Percentiles rank a stretch among this genome's conserved stretches.
These are phyloP conservation scores for Ogataea siamensis DNA, from an alignment of 805 yeast genomes.

Conservation along the genomic window DNA sequence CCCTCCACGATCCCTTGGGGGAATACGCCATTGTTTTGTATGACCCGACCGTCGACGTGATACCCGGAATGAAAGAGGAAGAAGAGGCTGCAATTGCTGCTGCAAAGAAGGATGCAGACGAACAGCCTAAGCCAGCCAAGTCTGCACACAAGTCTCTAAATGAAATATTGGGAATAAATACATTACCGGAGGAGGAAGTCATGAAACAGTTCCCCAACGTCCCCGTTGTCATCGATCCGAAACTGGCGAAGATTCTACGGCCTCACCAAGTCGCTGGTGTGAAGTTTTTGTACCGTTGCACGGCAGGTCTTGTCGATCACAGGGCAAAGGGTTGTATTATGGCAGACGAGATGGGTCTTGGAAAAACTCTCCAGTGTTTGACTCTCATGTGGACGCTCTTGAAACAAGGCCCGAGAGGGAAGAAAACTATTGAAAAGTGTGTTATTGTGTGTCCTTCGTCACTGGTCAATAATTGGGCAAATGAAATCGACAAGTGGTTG, in stretches of 20 bases:
- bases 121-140: slow-evolving; percentile 24
- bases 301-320: slow-evolving; percentile 79
- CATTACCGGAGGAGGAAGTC: slow-evolving; percentile 45
- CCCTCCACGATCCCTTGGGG: slow-evolving; percentile 91
- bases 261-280: slow-evolving; percentile 98
- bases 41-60: slow-evolving; percentile 86
- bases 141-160: slow-evolving; percentile 64
- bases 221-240: slow-evolving; percentile 95
- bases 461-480: slow-evolving; percentile 94
- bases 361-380: slow-evolving; percentile 87
- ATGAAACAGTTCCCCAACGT: slow-evolving; percentile 69
- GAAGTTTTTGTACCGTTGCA: slow-evolving; percentile 83
- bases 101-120: slow-evolving; percentile 16
- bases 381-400: slow-evolving; percentile 90
- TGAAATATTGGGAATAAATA: slow-evolving; percentile 74
- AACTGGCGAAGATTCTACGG: slow-evolving; percentile 73
- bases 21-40: slow-evolving; percentile 93
- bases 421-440: slow-evolving; percentile 80
- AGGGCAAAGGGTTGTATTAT: slow-evolving; percentile 93
- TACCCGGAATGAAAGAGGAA: slow-evolving; percentile 33
- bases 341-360: slow-evolving; percentile 98
- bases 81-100: slow-evolving; percentile 18
- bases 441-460: slow-evolving; percentile 95
- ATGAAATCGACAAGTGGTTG: slow-evolving; percentile 90
- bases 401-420: slow-evolving; percentile 83